Conservation (phyloP, 768 basidiomycete species). For the Rhodotorula sphaerocarpa region DNA sequence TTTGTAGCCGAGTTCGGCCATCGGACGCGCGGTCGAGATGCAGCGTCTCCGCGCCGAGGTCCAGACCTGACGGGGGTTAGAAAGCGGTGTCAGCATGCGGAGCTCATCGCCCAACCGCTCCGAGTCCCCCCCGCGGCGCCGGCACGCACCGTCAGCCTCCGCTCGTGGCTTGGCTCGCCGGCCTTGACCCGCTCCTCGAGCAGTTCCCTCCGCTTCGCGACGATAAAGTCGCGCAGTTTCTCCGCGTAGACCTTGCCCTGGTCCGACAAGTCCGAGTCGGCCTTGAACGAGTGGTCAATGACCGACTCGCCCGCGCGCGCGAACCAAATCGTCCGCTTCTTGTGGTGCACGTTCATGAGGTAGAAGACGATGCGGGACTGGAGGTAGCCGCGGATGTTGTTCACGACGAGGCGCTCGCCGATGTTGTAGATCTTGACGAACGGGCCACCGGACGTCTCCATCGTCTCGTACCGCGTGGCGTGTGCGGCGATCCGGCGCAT, state of each 20-base stretch:
- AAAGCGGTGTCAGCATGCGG: too few relatives aligned
- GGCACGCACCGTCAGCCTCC: constrained; percentile 42
- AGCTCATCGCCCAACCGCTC: neutral
- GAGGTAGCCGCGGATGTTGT: constrained; percentile 80
- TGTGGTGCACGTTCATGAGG: constrained; percentile 98
- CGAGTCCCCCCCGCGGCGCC: too few relatives aligned
- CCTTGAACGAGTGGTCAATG: constrained; percentile 97
- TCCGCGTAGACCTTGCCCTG: constrained; percentile 94
- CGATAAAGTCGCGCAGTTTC: constrained; percentile 76
- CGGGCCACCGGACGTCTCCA: constrained; percentile 83
- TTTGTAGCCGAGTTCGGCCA: constrained; percentile 49
- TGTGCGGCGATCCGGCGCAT: constrained; percentile 78
- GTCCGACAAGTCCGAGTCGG: constrained; percentile 90
- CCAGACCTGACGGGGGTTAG: constrained; percentile 65
- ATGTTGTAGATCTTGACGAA: constrained; percentile 94
- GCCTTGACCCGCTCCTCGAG: constrained; percentile 54
- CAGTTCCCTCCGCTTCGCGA: constrained; percentile 68
- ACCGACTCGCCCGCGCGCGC: constrained; percentile 95
- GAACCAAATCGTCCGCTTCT: constrained; percentile 87
- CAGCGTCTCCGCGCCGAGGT: constrained; percentile 87
- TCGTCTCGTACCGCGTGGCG: constrained; percentile 78
- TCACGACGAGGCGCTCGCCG: constrained; percentile 91
- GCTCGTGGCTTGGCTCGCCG: constrained; percentile 47
- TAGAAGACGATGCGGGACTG: constrained; percentile 95
- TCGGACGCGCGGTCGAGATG: constrained; percentile 90